Evolutionary conservation across 129 eudicot species (phyloP), one percentile per base, ranked within the genome.

Genomic region (Flaveria brownii): DNA sequence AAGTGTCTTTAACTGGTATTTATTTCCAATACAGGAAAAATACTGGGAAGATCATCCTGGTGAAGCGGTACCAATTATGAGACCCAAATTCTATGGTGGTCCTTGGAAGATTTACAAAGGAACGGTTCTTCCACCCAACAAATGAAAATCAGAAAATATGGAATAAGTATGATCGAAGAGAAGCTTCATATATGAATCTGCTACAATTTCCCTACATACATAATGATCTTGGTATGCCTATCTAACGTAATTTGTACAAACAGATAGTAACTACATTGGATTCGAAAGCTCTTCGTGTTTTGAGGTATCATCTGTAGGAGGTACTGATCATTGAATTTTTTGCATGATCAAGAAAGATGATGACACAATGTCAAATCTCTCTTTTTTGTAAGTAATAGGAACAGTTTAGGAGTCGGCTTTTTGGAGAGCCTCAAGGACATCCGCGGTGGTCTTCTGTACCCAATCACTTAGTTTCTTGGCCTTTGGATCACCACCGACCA

Each of bases 21-120:
- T 6, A 25, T 41, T 47, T 71, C 5, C 63, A 63, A 0, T 75
- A 50, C 91, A 93, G 98, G 98, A 93, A 78, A 93, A 84, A 60
- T 88, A 83, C 72, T 93, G 98, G 96, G 95, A 93, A 83, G 96
- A 90, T 36, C 98, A 90, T 80, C 98, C 98, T 59, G 98, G 98
- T 30, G 85, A 88, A 73, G 82, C 67, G 6, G 96, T 93, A 59
- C 96, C 98, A 15, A 23, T 93, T 36, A 93, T 93, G 98, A 83
- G 87, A 75, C 96, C 98, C 30, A 88, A 76, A 76, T 93, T 93
- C 77, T 93, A 93, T 66, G 85, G 89, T 25, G 98, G 96, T 12
- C 98, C 98, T 65, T 93, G 98, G 98, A 93, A 82, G 83, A 81
- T 93, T 5, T 56, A 79, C 57, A 86, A 88, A 85, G 98, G 98